Base-by-base conservation (phyloP, 176 grass and related monocot species). In the Musa itinerans region DNA sequence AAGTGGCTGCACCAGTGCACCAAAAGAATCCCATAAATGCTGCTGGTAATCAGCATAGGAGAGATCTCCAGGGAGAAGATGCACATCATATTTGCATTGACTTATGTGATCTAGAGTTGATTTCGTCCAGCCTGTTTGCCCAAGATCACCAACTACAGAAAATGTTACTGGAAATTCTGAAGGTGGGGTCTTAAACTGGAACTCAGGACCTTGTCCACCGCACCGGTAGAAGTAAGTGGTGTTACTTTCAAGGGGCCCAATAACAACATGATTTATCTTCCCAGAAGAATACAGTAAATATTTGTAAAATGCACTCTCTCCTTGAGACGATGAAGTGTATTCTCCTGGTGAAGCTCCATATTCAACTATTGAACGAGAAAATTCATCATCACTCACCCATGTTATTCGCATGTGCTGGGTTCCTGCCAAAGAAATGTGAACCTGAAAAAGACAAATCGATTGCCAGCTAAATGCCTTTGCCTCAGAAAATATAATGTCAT, bases 21-120 rank as follows among this genome's bases (percentile, higher is more conserved):
- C 94, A 76, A 98, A 98, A 52, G 86, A 84, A 88, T 98, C 94
- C 94, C 94, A 98, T 74, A 98, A 81, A 69, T 89, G 86, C 80
- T 93, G 90, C 86, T 91, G 92, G 83, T 89, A 98, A 85, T 98
- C 90, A 78, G 94, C 94, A 82, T 98, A 98, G 9, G 94, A 87
- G 22, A 98, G 83, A 80, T 98, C 94, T 2, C 94, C 94, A 43
- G 94, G 94, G 25, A 98, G 78, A 71, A 98, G 80, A 81, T 92
- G 90, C 75, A 93, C 83, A 71, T 98, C 94, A 82, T 98, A 69
- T 54, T 89, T 79, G 63, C 94, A 93, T 65, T 84, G 80, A 59
- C 84, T 85, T 21, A 98, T 87, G 66, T 98, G 94, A 63, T 88
- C 64, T 7, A 98, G 80, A 43, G 94, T 98, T 72, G 90, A 89